phyloP scores from a whole-genome alignment of 345 rosid genomes.

The Syzygium aqueum region DNA sequence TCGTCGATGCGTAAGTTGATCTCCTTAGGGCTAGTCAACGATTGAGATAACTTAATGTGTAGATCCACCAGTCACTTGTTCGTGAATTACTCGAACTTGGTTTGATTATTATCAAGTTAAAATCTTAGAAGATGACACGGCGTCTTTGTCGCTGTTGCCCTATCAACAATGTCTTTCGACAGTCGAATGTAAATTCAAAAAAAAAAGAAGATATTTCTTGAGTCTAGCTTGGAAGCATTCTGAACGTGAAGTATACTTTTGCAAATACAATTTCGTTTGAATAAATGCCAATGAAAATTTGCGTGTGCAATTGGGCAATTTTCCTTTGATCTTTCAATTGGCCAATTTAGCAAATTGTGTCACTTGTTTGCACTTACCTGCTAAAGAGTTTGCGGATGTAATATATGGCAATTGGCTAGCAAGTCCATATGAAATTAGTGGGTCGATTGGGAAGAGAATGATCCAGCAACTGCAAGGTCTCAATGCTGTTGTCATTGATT shows the following conservation, averaged over 20 bases:
- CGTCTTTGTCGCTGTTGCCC: background rate
- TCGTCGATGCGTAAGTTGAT: background rate
- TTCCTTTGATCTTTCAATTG: background rate
- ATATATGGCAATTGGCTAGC: background rate
- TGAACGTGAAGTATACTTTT: background rate
- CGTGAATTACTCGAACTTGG: background rate
- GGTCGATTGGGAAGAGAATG: background rate
- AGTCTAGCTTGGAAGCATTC: background rate
- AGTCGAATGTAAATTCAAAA: background rate
- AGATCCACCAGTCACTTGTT: background rate
- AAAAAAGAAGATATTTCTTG: background rate
- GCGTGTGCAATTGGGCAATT: background rate
- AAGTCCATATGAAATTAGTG: background rate
- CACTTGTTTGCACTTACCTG: background rate
- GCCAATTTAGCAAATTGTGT: background rate
- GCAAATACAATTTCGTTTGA: background rate
- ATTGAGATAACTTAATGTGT: background rate
- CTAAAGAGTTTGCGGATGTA: background rate
- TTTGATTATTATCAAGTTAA: background rate
- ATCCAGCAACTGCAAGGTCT: background rate
- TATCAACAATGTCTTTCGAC: background rate
- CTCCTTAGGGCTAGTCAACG: background rate
- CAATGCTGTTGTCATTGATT: background rate
- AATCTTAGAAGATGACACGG: background rate
- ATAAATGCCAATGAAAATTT: background rate